Conservation (phyloP, 75 land plant species). For the Pinus albicaulis region DNA sequence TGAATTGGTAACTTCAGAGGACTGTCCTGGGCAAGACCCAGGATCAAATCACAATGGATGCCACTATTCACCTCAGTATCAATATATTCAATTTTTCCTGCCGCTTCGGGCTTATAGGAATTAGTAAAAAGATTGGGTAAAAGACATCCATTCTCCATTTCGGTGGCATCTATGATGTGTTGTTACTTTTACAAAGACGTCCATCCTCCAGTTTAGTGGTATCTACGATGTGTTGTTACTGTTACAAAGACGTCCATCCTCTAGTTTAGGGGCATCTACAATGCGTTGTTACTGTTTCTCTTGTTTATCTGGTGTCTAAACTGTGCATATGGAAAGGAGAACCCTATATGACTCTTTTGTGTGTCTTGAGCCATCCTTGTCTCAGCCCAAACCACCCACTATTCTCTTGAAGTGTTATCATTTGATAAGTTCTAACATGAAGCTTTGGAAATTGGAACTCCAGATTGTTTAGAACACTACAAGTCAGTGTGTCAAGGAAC, state of each 20-base stretch:
- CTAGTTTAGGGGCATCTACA: background rate
- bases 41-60: no score
- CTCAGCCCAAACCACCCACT: background rate
- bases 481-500: background rate
- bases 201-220: background rate
- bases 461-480: background rate
- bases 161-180: background rate
- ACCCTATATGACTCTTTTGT: background rate
- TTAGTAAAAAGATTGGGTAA: background rate
- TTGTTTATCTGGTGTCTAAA: background rate
- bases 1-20: no score
- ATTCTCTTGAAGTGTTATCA: background rate
- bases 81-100: no score
- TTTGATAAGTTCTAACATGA: background rate
- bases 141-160: background rate
- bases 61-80: no score
- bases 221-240: background rate
- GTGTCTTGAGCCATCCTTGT: background rate
- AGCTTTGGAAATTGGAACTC: background rate
- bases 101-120: no score
- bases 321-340: background rate
- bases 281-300: background rate
- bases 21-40: no score
- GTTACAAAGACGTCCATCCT: background rate
- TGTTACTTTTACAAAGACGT: background rate